Conservation (phyloP, 2,329 filamentous ascomycete genomes). For the Capronia coronata region DNA sequence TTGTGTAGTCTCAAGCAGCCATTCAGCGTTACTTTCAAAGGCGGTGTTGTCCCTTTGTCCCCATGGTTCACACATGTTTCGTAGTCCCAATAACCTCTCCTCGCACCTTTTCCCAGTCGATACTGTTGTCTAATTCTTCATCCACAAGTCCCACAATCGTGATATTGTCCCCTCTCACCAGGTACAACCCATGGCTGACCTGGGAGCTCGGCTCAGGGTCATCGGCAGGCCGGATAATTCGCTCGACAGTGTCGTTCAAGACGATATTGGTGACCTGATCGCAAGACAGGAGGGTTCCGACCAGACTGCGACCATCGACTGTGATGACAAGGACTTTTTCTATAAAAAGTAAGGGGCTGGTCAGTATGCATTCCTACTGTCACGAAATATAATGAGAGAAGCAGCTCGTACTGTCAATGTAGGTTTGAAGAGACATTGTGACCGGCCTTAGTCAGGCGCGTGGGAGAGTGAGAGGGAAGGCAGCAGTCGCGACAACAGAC, state of each 20-base stretch:
- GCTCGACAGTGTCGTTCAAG: conserved; percentile 73
- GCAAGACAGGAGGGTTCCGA: conserved; percentile 75
- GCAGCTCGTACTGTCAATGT: conserved; percentile 38
- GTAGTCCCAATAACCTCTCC: conserved; percentile 28
- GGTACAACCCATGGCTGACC: conserved; percentile 77
- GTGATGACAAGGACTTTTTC: conserved; percentile 91
- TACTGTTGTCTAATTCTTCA: conserved; percentile 78
- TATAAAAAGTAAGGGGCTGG: conserved; percentile 38
- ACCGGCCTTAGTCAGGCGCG: background rate
- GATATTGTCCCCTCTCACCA: conserved; percentile 92
- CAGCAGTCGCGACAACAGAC: background rate
- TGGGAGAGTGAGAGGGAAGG: background rate
- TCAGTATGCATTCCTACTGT: background rate
- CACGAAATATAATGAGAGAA: background rate
- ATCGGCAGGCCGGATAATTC: conserved; percentile 79
- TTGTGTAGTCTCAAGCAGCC: no score
- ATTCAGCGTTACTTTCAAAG: no score
- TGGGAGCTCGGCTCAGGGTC: conserved; percentile 74
- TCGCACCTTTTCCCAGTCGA: conserved; percentile 80
- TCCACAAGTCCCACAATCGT: conserved; percentile 84
- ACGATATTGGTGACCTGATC: conserved; percentile 94
- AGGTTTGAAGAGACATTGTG: conserved; percentile 49
- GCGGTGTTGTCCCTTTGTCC: background rate
- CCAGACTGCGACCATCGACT: conserved; percentile 78
- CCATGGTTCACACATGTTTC: conserved; percentile 25